Base-by-base conservation (phyloP, 345 rosid species). In the Gossypium ekmanianum region DNA sequence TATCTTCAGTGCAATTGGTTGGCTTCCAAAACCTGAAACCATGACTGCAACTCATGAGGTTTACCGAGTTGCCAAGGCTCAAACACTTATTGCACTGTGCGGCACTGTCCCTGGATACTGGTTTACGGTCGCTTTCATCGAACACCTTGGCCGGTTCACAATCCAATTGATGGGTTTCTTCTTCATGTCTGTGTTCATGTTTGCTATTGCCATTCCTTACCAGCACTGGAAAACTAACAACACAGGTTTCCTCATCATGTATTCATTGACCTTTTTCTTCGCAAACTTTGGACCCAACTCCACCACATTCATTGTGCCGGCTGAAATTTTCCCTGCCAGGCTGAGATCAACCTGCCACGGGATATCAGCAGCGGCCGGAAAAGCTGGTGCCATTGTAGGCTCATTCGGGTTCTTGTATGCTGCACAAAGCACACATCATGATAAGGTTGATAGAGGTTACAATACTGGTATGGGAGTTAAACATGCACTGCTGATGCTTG, bases 221-320 rank as follows among this genome's bases (percentile, higher is more conserved):
- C 4, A 84, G 57, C 88, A 84, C 50, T 88, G 89, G 91, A 79
- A 47, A 7, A 74, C 79, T 26, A 76, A 85, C 73, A 56, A 80
- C 26, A 77, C 86, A 0, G 87, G 88, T 2, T 86, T 87, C 17
- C 83, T 88, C 50, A 65, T 84, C 4, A 76, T 88, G 55, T 88
- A 86, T 52, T 81, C 87, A 0, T 24, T 84, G 9, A 84, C 89
- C 24, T 85, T 88, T 72, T 85, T 88, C 83, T 88, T 86, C 26
- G 86, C 89, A 2, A 85, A 88, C 67, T 88, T 86, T 1, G 89
- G 91, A 16, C 89, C 89, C 5, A 87, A 87, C 67, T 81, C 87
- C 43, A 87, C 87, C n/a, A 87, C 87, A 26, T 87, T 85, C 54
- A 80, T 88, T 2, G 88, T 86, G 43, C 89, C 91, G 0, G 87